phyloP scores from a whole-genome alignment of 306 rosid species.

The Quillaja saponaria region DNA sequence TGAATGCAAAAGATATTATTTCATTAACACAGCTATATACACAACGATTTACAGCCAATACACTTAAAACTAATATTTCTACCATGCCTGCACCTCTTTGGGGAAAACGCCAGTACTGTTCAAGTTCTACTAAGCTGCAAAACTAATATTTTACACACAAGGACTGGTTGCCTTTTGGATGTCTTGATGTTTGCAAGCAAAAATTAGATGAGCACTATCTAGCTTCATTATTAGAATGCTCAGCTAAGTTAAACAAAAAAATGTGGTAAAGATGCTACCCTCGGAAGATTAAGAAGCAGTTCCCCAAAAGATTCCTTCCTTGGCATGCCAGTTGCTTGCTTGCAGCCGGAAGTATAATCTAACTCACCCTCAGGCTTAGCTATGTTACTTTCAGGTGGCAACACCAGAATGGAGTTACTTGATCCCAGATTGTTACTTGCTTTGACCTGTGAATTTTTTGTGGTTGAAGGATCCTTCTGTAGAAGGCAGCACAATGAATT shows the following conservation, averaged over 20 bases:
- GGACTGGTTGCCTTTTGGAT: background rate
- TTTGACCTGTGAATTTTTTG: constrained; percentile 33
- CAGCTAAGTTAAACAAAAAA: constrained; percentile 52
- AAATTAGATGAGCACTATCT: constrained; percentile 28
- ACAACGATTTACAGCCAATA: too few species aligned
- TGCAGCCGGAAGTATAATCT: constrained; percentile 37
- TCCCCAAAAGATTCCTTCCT: constrained; percentile 77
- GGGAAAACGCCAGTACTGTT: constrained; percentile 31
- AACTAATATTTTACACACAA: constrained; percentile 37
- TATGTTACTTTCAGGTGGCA: constrained; percentile 29
- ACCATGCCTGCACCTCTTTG: background rate
- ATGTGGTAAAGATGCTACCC: constrained; percentile 76
- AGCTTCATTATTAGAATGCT: constrained; percentile 48
- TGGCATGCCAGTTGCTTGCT: constrained; percentile 47
- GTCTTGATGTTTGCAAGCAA: constrained; percentile 22
- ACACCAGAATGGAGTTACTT: constrained; percentile 27
- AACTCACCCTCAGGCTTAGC: constrained; percentile 31
- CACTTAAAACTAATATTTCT: background rate
- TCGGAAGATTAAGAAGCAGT: constrained; percentile 66
- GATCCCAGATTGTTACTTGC: background rate
- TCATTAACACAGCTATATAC: too few species aligned
- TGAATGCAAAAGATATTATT: too few species aligned
- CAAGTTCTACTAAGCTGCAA: constrained; percentile 20
- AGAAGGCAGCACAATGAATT: constrained; percentile 70
- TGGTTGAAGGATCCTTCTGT: constrained; percentile 58